A percentile compares a stretch with the other conserved stretches of the same genome.
phyloP scores from a whole-genome alignment of 2,329 filamentous ascomycete genomes.

The Epichloe glyceriae region DNA sequence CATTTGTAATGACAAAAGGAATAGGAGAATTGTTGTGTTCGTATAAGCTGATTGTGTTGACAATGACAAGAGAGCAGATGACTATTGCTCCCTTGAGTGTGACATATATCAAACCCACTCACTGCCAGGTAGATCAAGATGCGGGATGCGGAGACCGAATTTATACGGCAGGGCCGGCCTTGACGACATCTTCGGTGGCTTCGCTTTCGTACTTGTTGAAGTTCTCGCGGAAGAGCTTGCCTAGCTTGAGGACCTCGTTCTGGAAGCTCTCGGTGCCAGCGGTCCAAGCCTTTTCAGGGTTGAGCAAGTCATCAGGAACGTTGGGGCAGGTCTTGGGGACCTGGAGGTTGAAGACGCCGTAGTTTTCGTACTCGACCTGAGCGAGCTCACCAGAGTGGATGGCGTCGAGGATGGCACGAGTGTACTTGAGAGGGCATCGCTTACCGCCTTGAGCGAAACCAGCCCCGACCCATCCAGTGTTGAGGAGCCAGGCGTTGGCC shows the following conservation, averaged over 20 bases:
- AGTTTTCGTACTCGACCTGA: conserved; percentile 84
- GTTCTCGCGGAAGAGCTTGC: conserved; percentile 83
- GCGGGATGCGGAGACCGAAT: background rate
- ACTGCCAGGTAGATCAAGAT: background rate
- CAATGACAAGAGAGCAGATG: background rate
- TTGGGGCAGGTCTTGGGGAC: conserved; percentile 86
- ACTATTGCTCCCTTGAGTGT: background rate
- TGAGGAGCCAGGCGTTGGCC: conserved; percentile 94
- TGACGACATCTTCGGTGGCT: conserved; percentile 68
- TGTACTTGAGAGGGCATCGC: conserved; percentile 97
- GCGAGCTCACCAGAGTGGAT: conserved; percentile 96
- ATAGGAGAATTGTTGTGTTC: background rate
- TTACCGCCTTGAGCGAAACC: conserved; percentile 84
- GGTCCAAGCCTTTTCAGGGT: conserved; percentile 89
- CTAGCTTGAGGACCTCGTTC: conserved; percentile 81
- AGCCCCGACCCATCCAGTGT: conserved; percentile 95
- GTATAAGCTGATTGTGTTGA: background rate
- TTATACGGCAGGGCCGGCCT: conserved; percentile 40
- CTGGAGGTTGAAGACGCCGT: conserved; percentile 91
- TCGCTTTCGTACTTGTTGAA: conserved; percentile 90
- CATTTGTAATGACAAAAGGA: background rate
- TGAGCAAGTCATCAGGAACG: conserved; percentile 84
- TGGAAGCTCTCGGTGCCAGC: conserved; percentile 70
- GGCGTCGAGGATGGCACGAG: conserved; percentile 91
- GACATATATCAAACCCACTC: background rate